phyloP scores from a whole-genome alignment of 805 yeast species.

The Lipomyces anomalus region DNA sequence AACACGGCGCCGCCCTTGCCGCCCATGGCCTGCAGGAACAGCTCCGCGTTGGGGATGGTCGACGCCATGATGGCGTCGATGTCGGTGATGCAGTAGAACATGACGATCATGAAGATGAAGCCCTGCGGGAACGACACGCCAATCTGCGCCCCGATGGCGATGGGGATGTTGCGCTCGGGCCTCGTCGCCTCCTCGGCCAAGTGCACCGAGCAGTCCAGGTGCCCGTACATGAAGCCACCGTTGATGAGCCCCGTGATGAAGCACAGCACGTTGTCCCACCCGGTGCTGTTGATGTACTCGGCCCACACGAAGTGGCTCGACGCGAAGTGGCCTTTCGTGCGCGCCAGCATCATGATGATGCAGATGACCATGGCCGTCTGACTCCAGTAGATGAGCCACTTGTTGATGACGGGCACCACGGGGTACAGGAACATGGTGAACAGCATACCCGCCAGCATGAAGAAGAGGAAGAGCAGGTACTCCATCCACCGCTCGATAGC shows the following conservation, averaged over 20 bases:
- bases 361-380: constrained; percentile 24
- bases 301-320: too few relatives aligned
- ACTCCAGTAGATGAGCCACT: constrained; percentile 24
- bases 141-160: constrained; percentile 1
- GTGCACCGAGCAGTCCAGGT: constrained; percentile 7
- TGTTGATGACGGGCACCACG: constrained; percentile 3
- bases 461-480: constrained; percentile 19
- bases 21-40: constrained; percentile 3
- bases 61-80: constrained; percentile 1
- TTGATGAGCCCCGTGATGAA: background rate
- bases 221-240: background rate
- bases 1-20: constrained; percentile 1
- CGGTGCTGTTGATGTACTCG: background rate
- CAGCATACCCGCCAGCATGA: constrained; percentile 9
- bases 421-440: background rate
- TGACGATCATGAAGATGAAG: constrained; percentile 3
- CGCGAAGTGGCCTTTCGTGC: too few relatives aligned
- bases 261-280: constrained; percentile 5
- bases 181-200: constrained; percentile 5
- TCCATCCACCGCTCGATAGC: constrained; percentile 21
- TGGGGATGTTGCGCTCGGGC: constrained; percentile 4
- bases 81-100: constrained; percentile 4
- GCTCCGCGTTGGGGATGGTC: background rate
- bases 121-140: constrained; percentile 4
- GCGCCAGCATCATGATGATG: background rate